Conservation (phyloP, 2,329 filamentous ascomycete species). For the Incumbomyces lentus region DNA sequence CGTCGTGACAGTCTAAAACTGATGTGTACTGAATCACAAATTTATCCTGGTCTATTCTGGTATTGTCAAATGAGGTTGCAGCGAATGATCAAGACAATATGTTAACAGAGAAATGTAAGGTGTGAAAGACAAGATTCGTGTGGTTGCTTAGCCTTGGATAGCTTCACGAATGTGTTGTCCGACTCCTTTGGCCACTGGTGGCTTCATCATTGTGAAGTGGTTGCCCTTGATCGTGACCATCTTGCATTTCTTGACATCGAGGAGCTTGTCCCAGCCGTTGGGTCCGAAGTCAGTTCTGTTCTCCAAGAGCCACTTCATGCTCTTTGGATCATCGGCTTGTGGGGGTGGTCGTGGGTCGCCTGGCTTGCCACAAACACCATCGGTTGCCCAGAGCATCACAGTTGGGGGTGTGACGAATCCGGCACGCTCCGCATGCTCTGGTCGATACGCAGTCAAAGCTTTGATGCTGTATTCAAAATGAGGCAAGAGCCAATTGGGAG, state of each 20-base stretch:
- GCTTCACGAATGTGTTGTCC: constrained; percentile 20
- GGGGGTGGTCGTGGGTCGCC: constrained; percentile 31
- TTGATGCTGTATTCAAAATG: constrained; percentile 43
- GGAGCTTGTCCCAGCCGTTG: constrained; percentile 38
- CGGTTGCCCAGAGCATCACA: constrained; percentile 38
- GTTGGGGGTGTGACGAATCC: constrained; percentile 32
- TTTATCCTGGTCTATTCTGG: constrained; percentile 8
- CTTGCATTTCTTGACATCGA: constrained; percentile 28
- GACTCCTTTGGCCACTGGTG: constrained; percentile 22
- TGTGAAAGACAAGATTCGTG: constrained; percentile 1
- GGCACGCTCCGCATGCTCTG: constrained; percentile 18
- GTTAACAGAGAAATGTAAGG: neutral
- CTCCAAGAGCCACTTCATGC: constrained; percentile 41
- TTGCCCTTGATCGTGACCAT: constrained; percentile 27
- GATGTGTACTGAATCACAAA: constrained; percentile 6
- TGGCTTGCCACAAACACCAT: constrained; percentile 37
- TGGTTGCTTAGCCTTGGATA: constrained; percentile 10
- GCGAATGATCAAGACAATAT: constrained; percentile 4
- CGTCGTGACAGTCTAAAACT: constrained; percentile 1
- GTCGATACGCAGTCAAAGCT: constrained; percentile 36
- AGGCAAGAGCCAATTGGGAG: constrained; percentile 40
- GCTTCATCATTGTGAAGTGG: constrained; percentile 33
- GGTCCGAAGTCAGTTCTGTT: constrained; percentile 38
- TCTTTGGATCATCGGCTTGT: constrained; percentile 34
- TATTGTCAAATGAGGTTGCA: constrained; percentile 8